Evolutionary conservation across 2,329 filamentous ascomycete species (phyloP).

Genomic region (Epichloe amarillans): DNA sequence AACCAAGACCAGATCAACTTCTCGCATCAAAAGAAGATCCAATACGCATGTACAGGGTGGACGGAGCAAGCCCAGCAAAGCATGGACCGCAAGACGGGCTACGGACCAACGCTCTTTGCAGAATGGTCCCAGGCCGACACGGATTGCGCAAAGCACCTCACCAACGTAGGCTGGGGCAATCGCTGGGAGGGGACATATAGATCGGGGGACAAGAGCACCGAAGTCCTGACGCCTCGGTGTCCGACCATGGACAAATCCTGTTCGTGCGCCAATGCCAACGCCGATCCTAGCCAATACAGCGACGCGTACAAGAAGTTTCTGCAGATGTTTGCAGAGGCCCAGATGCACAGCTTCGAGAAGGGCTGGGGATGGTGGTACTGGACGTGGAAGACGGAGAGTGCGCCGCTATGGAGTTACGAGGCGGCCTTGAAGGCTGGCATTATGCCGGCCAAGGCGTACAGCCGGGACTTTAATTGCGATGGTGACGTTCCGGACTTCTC

Average conservation of each 20-base stretch:
- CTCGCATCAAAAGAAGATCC: slow-evolving; percentile 69
- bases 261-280: slow-evolving; percentile 64
- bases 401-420: slow-evolving; percentile 87
- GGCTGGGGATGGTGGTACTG: slow-evolving; percentile 99
- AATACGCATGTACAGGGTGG: slow-evolving; percentile 83
- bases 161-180: slow-evolving; percentile 77
- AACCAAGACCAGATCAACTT: slow-evolving; percentile 76
- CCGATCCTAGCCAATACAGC: slow-evolving; percentile 53
- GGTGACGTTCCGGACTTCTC: slow-evolving; percentile 40
- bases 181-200: slow-evolving; percentile 84
- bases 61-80: slow-evolving; percentile 60
- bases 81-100: slow-evolving; percentile 63
- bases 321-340: slow-evolving; percentile 81
- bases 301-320: slow-evolving; percentile 73
- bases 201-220: slow-evolving; percentile 46
- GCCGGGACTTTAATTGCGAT: slow-evolving; percentile 56
- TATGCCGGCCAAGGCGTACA: slow-evolving; percentile 62
- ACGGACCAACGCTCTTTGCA: slow-evolving; percentile 85
- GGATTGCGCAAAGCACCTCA: slow-evolving; percentile 77
- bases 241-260: slow-evolving; percentile 54
- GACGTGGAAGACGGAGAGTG: slow-evolving; percentile 88
- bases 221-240: slow-evolving; percentile 60
- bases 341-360: slow-evolving; percentile 88
- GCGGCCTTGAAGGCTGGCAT: slow-evolving; percentile 65
- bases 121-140: slow-evolving; percentile 98